These are phyloP conservation scores for Akebia trifoliata DNA, from an alignment of 164 flowering plant species.

Conservation along the genomic window DNA sequence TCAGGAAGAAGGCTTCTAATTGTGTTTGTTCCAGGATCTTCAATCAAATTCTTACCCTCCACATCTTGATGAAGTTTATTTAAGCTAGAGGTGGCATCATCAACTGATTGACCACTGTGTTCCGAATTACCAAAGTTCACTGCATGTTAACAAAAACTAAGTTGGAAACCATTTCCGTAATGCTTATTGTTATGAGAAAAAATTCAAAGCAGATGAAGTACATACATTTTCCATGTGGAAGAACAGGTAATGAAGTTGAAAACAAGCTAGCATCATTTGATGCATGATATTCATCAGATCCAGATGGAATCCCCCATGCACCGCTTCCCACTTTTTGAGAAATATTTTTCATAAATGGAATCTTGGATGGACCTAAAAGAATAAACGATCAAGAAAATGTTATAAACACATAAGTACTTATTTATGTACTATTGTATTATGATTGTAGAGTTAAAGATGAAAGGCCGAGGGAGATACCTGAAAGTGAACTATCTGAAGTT, in stretches of 20 bases:
- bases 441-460: neutral
- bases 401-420: too few species aligned
- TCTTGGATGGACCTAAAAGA: slow-evolving; percentile 34
- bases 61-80: slow-evolving; percentile 30
- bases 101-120: slow-evolving; percentile 29
- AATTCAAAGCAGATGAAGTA: too few species aligned
- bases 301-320: slow-evolving; percentile 42
- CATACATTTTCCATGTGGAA: slow-evolving; percentile 79
- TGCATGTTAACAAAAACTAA: slow-evolving; percentile 26
- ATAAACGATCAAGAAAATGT: neutral
- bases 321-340: slow-evolving; percentile 33
- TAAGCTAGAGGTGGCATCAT: slow-evolving; percentile 42
- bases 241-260: slow-evolving; percentile 89
- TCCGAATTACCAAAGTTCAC: slow-evolving; percentile 48
- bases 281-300: slow-evolving; percentile 42
- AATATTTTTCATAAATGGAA: slow-evolving; percentile 19
- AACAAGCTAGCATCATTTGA: slow-evolving; percentile 74
- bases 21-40: slow-evolving; percentile 36
- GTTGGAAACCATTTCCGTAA: too few species aligned
- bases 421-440: neutral
- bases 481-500: slow-evolving; percentile 19
- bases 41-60: slow-evolving; percentile 38
- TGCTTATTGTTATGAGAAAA: too few species aligned
- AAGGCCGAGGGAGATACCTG: too few species aligned
- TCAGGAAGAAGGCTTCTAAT: slow-evolving; percentile 78